Evolutionary conservation across 352 stramenopile genomes (phyloP).

Genomic region (Paralagenidium karlingii): DNA sequence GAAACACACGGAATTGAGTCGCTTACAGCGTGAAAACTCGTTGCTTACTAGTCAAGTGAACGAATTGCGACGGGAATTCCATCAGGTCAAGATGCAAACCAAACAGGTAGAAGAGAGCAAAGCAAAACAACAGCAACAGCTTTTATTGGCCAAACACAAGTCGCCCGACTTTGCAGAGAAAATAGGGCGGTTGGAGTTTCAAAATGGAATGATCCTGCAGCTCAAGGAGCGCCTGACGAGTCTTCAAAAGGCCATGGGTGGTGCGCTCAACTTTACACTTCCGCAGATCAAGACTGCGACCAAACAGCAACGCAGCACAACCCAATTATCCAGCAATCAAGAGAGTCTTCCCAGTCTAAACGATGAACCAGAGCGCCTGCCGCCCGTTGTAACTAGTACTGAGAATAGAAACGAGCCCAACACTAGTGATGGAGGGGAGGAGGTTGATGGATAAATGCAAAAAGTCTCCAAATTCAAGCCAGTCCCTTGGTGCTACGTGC

Average conservation of each 20-base stretch:
- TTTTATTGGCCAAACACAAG: not conserved
- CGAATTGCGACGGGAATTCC: slow-evolving; percentile 68
- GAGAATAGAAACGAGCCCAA: no score
- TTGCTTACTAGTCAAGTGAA: slow-evolving; percentile 75
- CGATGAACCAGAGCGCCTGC: no score
- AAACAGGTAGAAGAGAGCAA: slow-evolving; percentile 2
- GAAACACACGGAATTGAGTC: slow-evolving; percentile 68
- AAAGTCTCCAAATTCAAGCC: no score
- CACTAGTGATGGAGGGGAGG: no score
- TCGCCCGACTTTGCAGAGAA: slow-evolving; percentile 25
- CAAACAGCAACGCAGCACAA: no score
- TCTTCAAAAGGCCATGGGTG: slow-evolving; percentile 50
- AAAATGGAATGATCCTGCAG: slow-evolving; percentile 60
- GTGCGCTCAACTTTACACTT: no score
- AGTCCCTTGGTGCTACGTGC: no score
- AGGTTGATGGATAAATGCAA: no score
- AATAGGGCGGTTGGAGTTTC: slow-evolving; percentile 43
- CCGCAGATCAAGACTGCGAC: no score
- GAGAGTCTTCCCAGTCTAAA: no score
- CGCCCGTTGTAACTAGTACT: no score
- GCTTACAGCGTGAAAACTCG: slow-evolving; percentile 71
- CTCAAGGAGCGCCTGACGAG: slow-evolving; percentile 45
- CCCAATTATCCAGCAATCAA: no score
- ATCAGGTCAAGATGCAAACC: slow-evolving; percentile 61
- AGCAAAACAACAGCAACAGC: slow-evolving; percentile 2